Base-by-base conservation (phyloP, 345 rosid genomes). In the Erucastrum elatum region DNA sequence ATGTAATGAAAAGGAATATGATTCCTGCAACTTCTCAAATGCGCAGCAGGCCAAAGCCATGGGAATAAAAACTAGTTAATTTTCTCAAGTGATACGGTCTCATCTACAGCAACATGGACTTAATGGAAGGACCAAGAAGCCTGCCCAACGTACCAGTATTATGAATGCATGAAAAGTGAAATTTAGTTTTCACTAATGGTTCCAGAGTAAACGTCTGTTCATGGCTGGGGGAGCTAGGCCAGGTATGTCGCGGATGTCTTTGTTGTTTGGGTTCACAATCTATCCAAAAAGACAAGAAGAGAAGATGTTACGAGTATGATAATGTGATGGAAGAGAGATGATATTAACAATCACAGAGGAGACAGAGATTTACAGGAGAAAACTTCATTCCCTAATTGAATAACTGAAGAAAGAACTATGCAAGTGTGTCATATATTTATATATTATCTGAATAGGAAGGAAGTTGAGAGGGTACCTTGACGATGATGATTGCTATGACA, bases 221-320 rank as follows among this genome's bases (percentile, higher is more conserved):
- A 83, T 87, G 9, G 90, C 97, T 60, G 99, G 99, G 46, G 99
- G 98, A 8, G 97, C 98, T 81, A 95, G 61, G 39, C 98, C 99
- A 1, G 99, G 97, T 76, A 95, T 89, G 79, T 83, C 91, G 5
- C 88, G 90, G 77, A 93, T 90, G 83, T 91, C 94, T 79, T 91
- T 93, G 90, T 93, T 93, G 74, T 84, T 86, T 16, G 99, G 99
- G 85, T 90, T 82, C 84, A 91, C 96, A 62, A 95, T 80, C 99
- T 95, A 90, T 58, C 53, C 33, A 34, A 10, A 46, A 13, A 65
- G 5, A 72, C 66, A 41, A 64, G 16, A 37, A 73, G 27, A 51
- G 58, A 16, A 15, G 59, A 26, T 9, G 64, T 74, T 79, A 70
- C 27, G 3, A 29, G 26, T 72, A 37, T 53, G 77, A 69, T 21